A percentile compares a stretch with the other conserved stretches of the same genome.
Evolutionary conservation across 169 alveolate species (phyloP).

Genomic region (Plasmodium malariae): DNA sequence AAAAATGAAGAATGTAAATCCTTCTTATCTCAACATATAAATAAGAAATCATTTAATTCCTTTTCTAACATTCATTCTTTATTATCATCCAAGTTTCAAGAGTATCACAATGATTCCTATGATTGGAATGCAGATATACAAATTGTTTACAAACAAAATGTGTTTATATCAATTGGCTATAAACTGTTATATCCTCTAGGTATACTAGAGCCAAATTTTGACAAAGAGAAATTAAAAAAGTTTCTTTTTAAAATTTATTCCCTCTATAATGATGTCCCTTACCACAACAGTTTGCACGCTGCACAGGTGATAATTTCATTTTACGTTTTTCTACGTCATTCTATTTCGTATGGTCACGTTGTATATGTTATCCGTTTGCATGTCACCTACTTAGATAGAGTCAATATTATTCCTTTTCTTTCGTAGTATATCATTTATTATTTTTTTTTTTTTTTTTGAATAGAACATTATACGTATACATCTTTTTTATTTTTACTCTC

Average conservation of each 20-base stretch:
- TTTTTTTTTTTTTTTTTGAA: no score
- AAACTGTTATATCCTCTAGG: slow-evolving; percentile 53
- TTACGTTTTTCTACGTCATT: no score
- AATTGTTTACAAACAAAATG: slow-evolving; percentile 43
- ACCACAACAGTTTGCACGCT: slow-evolving; percentile 65
- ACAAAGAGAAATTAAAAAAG: slow-evolving; percentile 41
- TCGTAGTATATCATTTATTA: not conserved
- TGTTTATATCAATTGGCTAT: slow-evolving; percentile 61
- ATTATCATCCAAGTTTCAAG: slow-evolving; percentile 61
- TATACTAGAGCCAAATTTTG: slow-evolving; percentile 38
- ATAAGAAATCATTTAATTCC: slow-evolving; percentile 31
- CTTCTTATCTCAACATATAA: slow-evolving; percentile 20
- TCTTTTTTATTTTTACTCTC: not conserved
- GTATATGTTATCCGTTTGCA: not conserved
- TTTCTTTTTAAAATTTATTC: slow-evolving; percentile 46
- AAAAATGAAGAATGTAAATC: slow-evolving; percentile 21
- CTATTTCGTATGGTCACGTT: not conserved
- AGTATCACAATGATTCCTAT: slow-evolving; percentile 28
- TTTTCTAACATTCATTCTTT: slow-evolving; percentile 57
- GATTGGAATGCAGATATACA: slow-evolving; percentile 66
- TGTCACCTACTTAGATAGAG: not conserved
- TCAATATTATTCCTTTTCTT: not conserved
- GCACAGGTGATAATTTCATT: no score
- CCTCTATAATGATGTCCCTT: slow-evolving; percentile 48
- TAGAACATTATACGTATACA: not conserved